phyloP scores from a whole-genome alignment of 2,329 filamentous ascomycete species.

The Emergomyces orientalis region DNA sequence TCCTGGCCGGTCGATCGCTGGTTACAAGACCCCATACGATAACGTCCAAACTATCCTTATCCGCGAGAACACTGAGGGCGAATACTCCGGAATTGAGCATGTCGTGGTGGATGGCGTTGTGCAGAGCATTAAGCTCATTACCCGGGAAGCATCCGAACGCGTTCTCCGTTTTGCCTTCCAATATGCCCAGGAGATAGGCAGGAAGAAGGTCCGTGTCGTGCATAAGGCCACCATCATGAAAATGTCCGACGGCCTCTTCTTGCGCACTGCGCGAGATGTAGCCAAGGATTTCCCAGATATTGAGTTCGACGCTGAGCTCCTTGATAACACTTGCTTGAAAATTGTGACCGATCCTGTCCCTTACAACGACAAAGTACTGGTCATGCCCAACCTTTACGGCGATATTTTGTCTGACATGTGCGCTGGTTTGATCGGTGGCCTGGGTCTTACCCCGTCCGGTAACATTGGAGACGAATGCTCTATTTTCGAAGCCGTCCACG shows the following conservation, averaged over 20 bases:
- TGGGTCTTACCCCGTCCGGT: slow-evolving; percentile 91
- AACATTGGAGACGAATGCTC: slow-evolving; percentile 99
- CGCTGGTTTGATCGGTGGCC: slow-evolving; percentile 93
- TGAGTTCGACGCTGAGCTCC: slow-evolving; percentile 93
- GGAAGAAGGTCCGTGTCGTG: slow-evolving; percentile 92
- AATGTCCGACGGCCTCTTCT: slow-evolving; percentile 98
- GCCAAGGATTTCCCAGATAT: slow-evolving; percentile 92
- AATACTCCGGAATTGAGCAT: slow-evolving; percentile 99
- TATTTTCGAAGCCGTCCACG: slow-evolving; percentile 99
- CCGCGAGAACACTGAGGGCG: slow-evolving; percentile 98
- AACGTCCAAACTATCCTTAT: slow-evolving; percentile 94
- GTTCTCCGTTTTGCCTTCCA: slow-evolving; percentile 97
- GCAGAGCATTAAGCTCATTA: slow-evolving; percentile 99
- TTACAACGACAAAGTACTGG: slow-evolving; percentile 98
- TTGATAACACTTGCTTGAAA: slow-evolving; percentile 99
- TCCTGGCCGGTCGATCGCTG: slow-evolving; percentile 91
- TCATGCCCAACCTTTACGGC: slow-evolving; percentile 96
- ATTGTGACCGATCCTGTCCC: slow-evolving; percentile 93
- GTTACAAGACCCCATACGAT: slow-evolving; percentile 98
- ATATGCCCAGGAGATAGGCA: slow-evolving; percentile 85
- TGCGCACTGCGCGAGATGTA: slow-evolving; percentile 73
- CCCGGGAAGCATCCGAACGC: slow-evolving; percentile 84
- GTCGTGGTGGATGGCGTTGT: slow-evolving; percentile 95
- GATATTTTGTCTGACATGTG: slow-evolving; percentile 99
- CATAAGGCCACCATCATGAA: slow-evolving; percentile 99